Conservation (phyloP, 768 basidiomycete species). For the Leccinum uliginosum region DNA sequence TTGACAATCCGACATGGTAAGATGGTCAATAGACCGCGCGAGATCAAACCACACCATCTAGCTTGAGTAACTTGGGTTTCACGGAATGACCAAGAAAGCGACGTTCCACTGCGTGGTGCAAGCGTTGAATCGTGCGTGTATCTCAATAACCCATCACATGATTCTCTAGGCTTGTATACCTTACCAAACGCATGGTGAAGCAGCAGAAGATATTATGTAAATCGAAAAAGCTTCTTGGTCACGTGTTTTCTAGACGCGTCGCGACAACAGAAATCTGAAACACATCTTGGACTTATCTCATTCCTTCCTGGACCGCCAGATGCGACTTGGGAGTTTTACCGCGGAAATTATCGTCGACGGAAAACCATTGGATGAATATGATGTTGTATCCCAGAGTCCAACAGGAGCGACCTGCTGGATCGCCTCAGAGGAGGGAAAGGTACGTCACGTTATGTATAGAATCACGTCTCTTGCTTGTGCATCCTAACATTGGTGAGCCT, state of each 20-base stretch:
- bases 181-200: no score
- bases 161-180: no score
- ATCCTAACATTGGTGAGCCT: neutral
- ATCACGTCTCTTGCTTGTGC: neutral
- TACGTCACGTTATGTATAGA: neutral
- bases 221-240: slow-evolving; percentile 54
- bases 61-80: no score
- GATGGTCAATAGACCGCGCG: no score
- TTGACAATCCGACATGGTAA: no score
- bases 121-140: no score
- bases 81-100: no score
- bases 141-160: no score
- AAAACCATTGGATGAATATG: neutral
- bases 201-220: slow-evolving; percentile 32
- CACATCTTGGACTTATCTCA: neutral
- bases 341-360: neutral
- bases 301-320: neutral
- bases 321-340: neutral
- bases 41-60: no score
- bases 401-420: neutral
- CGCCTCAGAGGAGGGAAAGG: neutral
- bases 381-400: neutral
- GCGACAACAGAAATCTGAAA: no score
- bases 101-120: no score
- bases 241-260: slow-evolving; percentile 36